These are phyloP conservation scores for Penicillium paradoxum DNA, from an alignment of 495 filamentous ascomycete genomes.

Conservation along the genomic window DNA sequence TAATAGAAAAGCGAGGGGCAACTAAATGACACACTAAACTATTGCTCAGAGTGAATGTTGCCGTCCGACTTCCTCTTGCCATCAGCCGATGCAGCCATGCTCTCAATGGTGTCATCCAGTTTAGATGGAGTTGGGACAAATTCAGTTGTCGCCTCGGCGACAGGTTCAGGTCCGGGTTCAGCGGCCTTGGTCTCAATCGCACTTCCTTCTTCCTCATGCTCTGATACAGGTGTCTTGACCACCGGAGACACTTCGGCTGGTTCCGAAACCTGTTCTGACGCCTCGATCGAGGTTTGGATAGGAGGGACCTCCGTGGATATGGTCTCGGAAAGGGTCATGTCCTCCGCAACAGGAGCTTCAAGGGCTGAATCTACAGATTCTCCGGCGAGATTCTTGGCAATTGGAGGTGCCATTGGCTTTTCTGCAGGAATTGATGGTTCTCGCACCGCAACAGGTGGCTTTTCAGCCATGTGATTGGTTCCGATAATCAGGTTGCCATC, in stretches of 20 bases:
- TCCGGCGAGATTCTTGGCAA: slow-evolving; percentile 54
- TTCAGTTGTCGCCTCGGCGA: not conserved
- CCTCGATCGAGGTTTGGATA: not conserved
- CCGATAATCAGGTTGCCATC: slow-evolving; percentile 44
- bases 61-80: slow-evolving; percentile 32
- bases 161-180: not conserved
- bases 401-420: slow-evolving; percentile 26
- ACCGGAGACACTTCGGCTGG: not conserved
- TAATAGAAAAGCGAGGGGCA: not conserved
- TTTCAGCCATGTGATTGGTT: slow-evolving; percentile 16
- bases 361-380: slow-evolving; percentile 42
- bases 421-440: slow-evolving; percentile 17
- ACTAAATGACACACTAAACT: not conserved
- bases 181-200: not conserved
- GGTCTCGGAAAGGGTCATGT: slow-evolving; percentile 6
- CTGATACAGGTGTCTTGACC: slow-evolving; percentile 1
- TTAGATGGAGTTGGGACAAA: slow-evolving; percentile 5
- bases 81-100: slow-evolving; percentile 27
- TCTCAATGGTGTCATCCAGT: slow-evolving; percentile 24
- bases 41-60: slow-evolving; percentile 8
- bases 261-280: slow-evolving; percentile 1
- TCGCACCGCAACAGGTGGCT: slow-evolving; percentile 17
- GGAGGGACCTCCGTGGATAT: slow-evolving; percentile 2
- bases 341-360: slow-evolving; percentile 3
- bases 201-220: slow-evolving; percentile 4